A percentile compares a stretch with the other conserved stretches of the same genome.
Conservation (phyloP, 495 filamentous ascomycete genomes). For the Penicillium subrubescens region DNA sequence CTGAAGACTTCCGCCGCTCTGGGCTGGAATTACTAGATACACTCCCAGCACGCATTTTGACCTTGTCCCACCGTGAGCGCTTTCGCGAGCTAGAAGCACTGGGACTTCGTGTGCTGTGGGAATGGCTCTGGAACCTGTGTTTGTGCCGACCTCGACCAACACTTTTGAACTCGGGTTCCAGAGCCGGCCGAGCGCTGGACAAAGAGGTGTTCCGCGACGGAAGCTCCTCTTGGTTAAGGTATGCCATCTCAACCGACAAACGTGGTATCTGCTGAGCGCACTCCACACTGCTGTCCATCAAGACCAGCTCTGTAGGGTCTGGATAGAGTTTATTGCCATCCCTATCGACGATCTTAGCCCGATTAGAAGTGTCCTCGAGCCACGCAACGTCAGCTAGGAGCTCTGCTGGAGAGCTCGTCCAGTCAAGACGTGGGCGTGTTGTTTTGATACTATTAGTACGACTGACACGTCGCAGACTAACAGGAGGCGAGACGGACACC, state of each 20-base stretch:
- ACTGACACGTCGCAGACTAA: constrained; percentile 37
- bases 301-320: constrained; percentile 29
- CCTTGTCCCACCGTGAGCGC: constrained; percentile 26
- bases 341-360: constrained; percentile 71
- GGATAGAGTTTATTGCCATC: constrained; percentile 72
- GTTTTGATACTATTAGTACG: constrained; percentile 50
- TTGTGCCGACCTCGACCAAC: constrained; percentile 38
- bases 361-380: constrained; percentile 77
- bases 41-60: constrained; percentile 34
- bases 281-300: constrained; percentile 21
- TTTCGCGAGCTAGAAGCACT: constrained; percentile 30
- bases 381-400: constrained; percentile 83
- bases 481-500: constrained; percentile 35
- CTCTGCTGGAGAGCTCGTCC: constrained; percentile 76
- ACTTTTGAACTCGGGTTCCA: constrained; percentile 34
- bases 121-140: constrained; percentile 32
- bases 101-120: constrained; percentile 28
- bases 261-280: constrained; percentile 16
- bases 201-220: constrained; percentile 34
- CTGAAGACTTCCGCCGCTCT: constrained; percentile 21
- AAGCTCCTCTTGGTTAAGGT: constrained; percentile 18
- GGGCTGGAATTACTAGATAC: constrained; percentile 34
- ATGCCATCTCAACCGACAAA: constrained; percentile 15
- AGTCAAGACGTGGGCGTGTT: constrained; percentile 72
- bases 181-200: constrained; percentile 32